Base-by-base conservation (phyloP, 2,329 filamentous ascomycete genomes). In the Botrytis medusae region DNA sequence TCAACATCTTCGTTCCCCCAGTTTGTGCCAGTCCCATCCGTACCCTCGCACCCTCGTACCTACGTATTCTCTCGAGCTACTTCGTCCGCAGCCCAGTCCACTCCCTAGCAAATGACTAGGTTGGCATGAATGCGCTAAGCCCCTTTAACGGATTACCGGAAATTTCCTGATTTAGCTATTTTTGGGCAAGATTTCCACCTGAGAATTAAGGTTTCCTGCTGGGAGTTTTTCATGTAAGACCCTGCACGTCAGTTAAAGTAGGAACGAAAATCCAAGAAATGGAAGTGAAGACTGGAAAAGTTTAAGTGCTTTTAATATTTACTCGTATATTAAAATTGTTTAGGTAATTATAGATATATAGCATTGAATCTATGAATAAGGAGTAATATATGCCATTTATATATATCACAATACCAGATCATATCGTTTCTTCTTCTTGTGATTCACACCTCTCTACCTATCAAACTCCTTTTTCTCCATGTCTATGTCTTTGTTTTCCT, bases 91-190 rank as follows among this genome's bases (percentile, higher is more conserved):
- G 25, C 29, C 60, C 60, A 14, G 48, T 14, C 48, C 37, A 9
- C 37, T 37, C 37, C 37, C 37, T 37, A 1, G 42, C 29, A 29
- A 63, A 18, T n/a, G 16, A 44, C 18, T 14, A n/a, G n/a, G 40
- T 22, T 67, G 32, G 25, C 25, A 68, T n/a, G 46, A 14, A 29
- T 68, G 34, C 64, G 64, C 64, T 68, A 68, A 68, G 64, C 64
- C 64, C 64, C 64, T 68, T 68, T 68, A 40, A 42, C 54, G 46
- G 64, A 68, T 68, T 51, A 54, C 64, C 34, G 64, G 64, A 68
- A 54, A 40, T 54, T 40, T n/a, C 32, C 46, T 68, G 46, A 68
- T 51, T 54, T 68, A 14, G 64, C 46, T 54, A 68, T 68, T 68
- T 54, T 68, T 54, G 25, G 46, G 16, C 10, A 18, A 29, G 16